A percentile compares a stretch with the other conserved stretches of the same genome.
Evolutionary conservation across 2,329 filamentous ascomycete species (phyloP).

Genomic region (Cladosporium velox): DNA sequence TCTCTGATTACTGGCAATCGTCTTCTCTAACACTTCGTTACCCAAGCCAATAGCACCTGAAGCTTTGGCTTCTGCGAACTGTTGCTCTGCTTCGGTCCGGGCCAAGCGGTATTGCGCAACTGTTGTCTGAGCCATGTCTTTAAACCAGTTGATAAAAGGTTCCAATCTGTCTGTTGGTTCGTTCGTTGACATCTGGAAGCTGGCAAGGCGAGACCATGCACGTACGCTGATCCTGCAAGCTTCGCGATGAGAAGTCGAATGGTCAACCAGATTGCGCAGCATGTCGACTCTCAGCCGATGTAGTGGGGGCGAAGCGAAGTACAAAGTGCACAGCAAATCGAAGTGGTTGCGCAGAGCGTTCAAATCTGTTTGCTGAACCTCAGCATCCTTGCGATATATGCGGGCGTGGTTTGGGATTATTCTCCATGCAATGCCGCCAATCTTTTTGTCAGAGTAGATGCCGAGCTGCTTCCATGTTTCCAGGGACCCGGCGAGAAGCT

Average conservation of each 20-base stretch:
- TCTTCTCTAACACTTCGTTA: conserved; percentile 51
- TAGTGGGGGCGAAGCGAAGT: conserved; percentile 57
- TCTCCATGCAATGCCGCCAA: conserved; percentile 59
- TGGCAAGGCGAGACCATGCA: conserved; percentile 58
- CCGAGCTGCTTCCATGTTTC: conserved; percentile 45
- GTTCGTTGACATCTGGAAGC: conserved; percentile 58
- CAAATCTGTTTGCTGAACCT: conserved; percentile 55
- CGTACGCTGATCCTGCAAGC: conserved; percentile 61
- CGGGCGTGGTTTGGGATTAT: conserved; percentile 62
- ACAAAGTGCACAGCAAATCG: conserved; percentile 61
- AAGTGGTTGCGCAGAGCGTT: conserved; percentile 63
- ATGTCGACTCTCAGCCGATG: conserved; percentile 56
- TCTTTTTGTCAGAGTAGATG: conserved; percentile 54
- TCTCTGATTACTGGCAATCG: conserved; percentile 58
- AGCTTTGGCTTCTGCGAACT: conserved; percentile 44
- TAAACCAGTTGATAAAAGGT: conserved; percentile 57
- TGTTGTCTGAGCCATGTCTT: conserved; percentile 54
- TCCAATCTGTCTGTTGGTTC: conserved; percentile 50
- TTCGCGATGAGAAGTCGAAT: conserved; percentile 59
- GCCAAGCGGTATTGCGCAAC: conserved; percentile 58
- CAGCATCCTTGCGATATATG: conserved; percentile 60
- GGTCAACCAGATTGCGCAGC: conserved; percentile 58
- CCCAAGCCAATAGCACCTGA: conserved; percentile 44
- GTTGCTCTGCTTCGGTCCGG: conserved; percentile 59
- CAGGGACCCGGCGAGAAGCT: conserved; percentile 55